Conservation (phyloP, 192 early-diverging fungal species). For the Pilobolus umbonatus region DNA sequence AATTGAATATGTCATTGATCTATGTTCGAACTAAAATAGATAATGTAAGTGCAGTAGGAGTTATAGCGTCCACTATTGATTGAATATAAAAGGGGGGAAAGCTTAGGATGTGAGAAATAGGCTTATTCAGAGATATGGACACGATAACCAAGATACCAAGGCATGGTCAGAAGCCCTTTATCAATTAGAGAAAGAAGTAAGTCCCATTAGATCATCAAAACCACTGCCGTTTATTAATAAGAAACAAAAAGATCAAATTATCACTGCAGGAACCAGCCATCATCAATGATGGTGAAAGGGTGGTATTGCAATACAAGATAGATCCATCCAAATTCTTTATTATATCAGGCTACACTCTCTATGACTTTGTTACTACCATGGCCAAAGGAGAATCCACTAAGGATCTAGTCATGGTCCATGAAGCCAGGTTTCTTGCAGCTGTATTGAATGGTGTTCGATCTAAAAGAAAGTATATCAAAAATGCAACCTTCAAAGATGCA, state of each 20-base stretch:
- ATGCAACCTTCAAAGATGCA: background rate
- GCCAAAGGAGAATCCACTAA: constrained; percentile 17
- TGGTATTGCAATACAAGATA: constrained; percentile 18
- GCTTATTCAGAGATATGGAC: no score
- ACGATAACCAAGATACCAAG: constrained; percentile 14
- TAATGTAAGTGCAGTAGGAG: constrained; percentile 9
- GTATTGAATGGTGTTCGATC: constrained; percentile 26
- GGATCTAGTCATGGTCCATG: constrained; percentile 18
- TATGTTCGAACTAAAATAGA: constrained; percentile 31
- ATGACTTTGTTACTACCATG: constrained; percentile 25
- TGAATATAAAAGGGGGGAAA: background rate
- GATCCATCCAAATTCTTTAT: constrained; percentile 24
- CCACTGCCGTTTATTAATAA: no score
- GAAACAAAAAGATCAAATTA: no score
- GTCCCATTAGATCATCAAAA: no score
- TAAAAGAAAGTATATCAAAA: constrained; percentile 7
- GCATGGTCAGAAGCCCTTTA: no score
- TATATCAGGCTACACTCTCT: constrained; percentile 28
- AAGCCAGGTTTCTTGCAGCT: constrained; percentile 23
- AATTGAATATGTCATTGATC: constrained; percentile 22
- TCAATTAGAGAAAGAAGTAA: no score
- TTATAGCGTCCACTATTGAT: background rate
- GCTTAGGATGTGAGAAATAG: background rate
- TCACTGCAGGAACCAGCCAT: no score
- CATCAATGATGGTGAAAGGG: no score